A percentile compares a stretch with the other conserved stretches of the same genome.
phyloP scores from a whole-genome alignment of 2,329 filamentous ascomycete species.

The Fusarium buharicum region DNA sequence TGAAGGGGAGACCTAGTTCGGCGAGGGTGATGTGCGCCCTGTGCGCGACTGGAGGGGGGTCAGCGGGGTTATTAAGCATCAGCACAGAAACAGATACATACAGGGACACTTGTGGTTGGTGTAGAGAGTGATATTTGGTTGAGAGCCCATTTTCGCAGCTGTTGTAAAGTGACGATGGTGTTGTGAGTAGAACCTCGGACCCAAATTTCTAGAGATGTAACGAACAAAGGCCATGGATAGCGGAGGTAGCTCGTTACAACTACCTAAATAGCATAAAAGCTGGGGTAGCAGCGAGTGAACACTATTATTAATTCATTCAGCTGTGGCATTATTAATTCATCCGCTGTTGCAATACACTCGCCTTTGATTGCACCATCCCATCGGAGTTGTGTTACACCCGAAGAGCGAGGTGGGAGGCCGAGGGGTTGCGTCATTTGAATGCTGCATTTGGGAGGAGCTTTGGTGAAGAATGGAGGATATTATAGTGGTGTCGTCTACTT shows the following conservation, averaged over 20 bases:
- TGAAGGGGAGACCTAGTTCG: conserved; percentile 72
- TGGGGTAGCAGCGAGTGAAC: neutral
- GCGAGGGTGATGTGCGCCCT: conserved; percentile 77
- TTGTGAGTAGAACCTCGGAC: neutral
- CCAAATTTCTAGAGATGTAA: neutral
- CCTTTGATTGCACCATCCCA: conserved; percentile 19
- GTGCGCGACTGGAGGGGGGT: conserved; percentile 67
- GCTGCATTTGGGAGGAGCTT: neutral
- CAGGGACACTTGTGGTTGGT: conserved; percentile 77
- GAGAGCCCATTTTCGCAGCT: conserved; percentile 31
- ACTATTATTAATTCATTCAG: conserved; percentile 22
- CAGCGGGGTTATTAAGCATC: neutral
- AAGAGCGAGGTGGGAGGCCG: conserved; percentile 4
- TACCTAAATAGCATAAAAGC: neutral
- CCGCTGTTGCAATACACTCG: neutral
- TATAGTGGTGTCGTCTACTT: too few species aligned
- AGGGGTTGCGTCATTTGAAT: conserved; percentile 18
- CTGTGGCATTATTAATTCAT: neutral
- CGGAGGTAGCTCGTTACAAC: neutral
- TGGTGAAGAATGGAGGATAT: neutral
- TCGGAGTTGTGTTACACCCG: conserved; percentile 16
- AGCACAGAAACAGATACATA: conserved; percentile 32
- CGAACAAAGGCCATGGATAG: neutral
- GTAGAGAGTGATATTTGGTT: conserved; percentile 68
- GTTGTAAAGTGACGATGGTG: conserved; percentile 7